These are phyloP conservation scores for Trichosporon ovoides DNA, from an alignment of 1,284 basidiomycete genomes.

Conservation along the genomic window DNA sequence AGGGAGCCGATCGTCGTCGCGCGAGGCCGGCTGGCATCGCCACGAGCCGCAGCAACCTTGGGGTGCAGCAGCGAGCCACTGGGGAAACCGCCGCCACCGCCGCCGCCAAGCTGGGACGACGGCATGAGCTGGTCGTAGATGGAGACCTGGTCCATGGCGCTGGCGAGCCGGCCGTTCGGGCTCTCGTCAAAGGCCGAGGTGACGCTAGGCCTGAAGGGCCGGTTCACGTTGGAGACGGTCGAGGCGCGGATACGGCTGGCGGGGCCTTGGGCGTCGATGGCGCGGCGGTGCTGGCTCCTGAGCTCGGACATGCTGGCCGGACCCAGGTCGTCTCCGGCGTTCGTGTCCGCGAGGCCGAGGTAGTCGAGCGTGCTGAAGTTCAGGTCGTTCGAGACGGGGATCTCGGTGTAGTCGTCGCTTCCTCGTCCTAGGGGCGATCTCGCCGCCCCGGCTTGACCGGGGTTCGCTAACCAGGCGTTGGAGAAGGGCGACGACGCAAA, in stretches of 20 bases:
- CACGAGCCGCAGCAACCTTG: constrained; percentile 16
- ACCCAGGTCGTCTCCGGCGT: constrained; percentile 45
- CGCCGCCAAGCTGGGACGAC: constrained; percentile 8
- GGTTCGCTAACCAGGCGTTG: constrained; percentile 72
- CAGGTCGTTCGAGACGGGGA: constrained; percentile 60
- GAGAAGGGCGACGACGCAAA: constrained; percentile 82
- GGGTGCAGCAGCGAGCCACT: constrained; percentile 19
- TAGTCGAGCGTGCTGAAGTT: constrained; percentile 91
- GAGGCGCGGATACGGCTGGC: constrained; percentile 76
- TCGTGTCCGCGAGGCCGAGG: constrained; percentile 68
- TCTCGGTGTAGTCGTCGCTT: constrained; percentile 58
- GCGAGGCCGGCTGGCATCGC: constrained; percentile 60
- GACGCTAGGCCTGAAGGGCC: constrained; percentile 59
- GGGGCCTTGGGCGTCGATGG: constrained; percentile 61
- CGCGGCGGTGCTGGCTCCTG: constrained; percentile 77
- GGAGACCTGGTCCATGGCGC: constrained; percentile 35
- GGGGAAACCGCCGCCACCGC: constrained; percentile 14
- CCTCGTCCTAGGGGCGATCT: constrained; percentile 33
- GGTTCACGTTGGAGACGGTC: constrained; percentile 68
- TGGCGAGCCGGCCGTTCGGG: constrained; percentile 49
- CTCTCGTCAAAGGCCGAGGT: constrained; percentile 63
- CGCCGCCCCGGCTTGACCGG: constrained; percentile 22
- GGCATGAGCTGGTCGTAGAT: constrained; percentile 35
- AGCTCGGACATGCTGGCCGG: constrained; percentile 79
- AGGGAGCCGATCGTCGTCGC: constrained; percentile 86